A percentile compares a stretch with the other conserved stretches of the same genome.
Evolutionary conservation across 345 rosid genomes (phyloP).

Genomic region (Lepidium africanum): DNA sequence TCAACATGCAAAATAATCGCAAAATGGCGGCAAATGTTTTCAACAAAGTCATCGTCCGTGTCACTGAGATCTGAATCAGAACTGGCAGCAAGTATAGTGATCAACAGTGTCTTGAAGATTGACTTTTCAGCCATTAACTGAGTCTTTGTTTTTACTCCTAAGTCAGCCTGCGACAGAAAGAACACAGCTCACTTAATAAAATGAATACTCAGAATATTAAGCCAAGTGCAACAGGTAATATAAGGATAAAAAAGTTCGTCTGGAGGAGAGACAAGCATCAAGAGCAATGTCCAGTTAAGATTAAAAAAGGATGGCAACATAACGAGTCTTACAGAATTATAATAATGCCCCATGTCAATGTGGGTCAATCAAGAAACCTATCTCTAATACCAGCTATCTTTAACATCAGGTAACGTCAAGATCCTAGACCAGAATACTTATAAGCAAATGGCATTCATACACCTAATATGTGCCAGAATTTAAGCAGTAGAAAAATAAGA

Average conservation of each 20-base stretch:
- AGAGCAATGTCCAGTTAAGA: neutral
- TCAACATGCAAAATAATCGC: constrained; percentile 82
- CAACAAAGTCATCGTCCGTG: constrained; percentile 72
- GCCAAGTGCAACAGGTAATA: neutral
- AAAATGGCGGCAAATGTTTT: constrained; percentile 84
- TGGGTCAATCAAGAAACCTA: neutral
- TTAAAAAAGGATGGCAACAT: neutral
- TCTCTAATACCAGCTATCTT: neutral
- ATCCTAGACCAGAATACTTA: neutral
- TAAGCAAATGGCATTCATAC: neutral
- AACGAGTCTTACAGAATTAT: neutral
- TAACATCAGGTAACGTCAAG: neutral
- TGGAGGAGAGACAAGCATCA: neutral
- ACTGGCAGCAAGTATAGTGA: constrained; percentile 80
- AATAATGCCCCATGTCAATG: neutral
- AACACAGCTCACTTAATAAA: neutral
- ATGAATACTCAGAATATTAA: neutral
- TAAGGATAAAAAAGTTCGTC: neutral
- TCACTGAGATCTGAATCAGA: constrained; percentile 74
- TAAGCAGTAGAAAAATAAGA: neutral
- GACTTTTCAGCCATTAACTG: constrained; percentile 99
- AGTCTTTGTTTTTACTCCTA: constrained; percentile 98
- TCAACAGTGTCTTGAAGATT: constrained; percentile 82
- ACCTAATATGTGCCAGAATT: neutral
- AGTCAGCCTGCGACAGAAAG: constrained; percentile 63